Evolutionary conservation across 805 yeast species (phyloP), one percentile per base, ranked within the genome.

Genomic region (Candida endomychidarum): DNA sequence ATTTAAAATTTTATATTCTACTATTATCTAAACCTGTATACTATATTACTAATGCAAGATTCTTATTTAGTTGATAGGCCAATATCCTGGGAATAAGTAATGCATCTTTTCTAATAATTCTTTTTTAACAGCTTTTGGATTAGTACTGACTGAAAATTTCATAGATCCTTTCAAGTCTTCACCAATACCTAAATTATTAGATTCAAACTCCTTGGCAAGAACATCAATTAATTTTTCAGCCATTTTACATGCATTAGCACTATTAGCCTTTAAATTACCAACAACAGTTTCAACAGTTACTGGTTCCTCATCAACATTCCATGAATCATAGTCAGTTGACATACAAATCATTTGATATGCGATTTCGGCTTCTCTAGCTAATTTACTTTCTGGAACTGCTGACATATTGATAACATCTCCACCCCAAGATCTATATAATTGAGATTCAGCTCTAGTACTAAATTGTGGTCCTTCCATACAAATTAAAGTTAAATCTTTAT

Each of bases 391-490:
- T n/a, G 99, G 99, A 44, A 93, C 66, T 42, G 88, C 93, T 37
- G 95, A 83, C 99, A 93, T 93, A 71, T 93, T 93, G 62, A 93
- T 93, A 41, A 93, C 95, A 23, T 89, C 79, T 6, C 96, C 98
- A 42, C 96, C 97, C 83, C 93, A 86, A 24, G 85, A 67, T 46
- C 77, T 65, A 71, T 93, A 93, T 66, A 93, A 65, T 58, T 77
- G 77, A 10, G 97, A 89, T 67, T 93, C 99, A 8, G 99, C 98
- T 50, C 99, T 77, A 10, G 99, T 93, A 26, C 95, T 83, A 64
- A 93, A 93, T 36, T 93, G 96, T 3, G 99, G 99, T 30, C 99
- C 99, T 66, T 91, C 99, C 99, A 93, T 93, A 63, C 99, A 93
- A 47, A 93, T 76, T 28, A 93, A 79, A 5, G 95, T 85, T 43